Evolutionary conservation across 108 stramenopile species (phyloP), one percentile per base, ranked within the genome.

Genomic region (Cyclotella cryptica): DNA sequence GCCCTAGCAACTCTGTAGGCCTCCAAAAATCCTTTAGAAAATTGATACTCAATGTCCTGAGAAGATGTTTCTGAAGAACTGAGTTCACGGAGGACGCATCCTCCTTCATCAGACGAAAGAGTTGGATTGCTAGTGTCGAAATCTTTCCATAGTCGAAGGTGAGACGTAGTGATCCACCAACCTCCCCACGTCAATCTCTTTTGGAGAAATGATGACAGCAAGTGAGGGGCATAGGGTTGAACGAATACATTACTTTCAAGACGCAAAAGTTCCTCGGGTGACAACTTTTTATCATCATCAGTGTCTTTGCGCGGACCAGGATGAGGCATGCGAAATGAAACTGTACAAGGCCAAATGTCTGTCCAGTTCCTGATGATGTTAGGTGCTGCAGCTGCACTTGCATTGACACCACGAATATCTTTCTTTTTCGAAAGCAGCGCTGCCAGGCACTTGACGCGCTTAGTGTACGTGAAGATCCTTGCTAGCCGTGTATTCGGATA

Each of bases 141-240:
- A 45, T 78, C 71, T 66, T 57, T 73, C 78, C 78, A 73, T 41
- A 51, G 70, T 18, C 40, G 71, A 26, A 63, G 60, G 10, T 53
- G 21, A 54, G 24, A 29, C 17, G 42, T 49, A 13, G 52, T 47
- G 60, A 69, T 24, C 80, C 80, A 77, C 60, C 52, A 61, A 18
- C 80, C 80, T n/a, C 78, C 78, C 63, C 71, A 18, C 22, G 12
- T 39, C 69, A 69, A 53, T 26, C 46, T 35, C 21, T 81, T 66
- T 59, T 60, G 64, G 13, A 77, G 55, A n/a, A 40, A 81, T 14
- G 44, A 15, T 18, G 80, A 68, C 19, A 77, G 47, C 19, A 54
- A 67, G n/a, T 75, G 39, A 4, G 74, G 29, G 22, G 42, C 46
- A 44, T 76, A 81, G 9, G 80, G 80, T 29, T 76, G 59, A 49